Percentiles rank a stretch among this genome's conserved stretches.
These are phyloP conservation scores for Pichia kluyveri DNA, from an alignment of 805 yeast genomes.

Conservation along the genomic window DNA sequence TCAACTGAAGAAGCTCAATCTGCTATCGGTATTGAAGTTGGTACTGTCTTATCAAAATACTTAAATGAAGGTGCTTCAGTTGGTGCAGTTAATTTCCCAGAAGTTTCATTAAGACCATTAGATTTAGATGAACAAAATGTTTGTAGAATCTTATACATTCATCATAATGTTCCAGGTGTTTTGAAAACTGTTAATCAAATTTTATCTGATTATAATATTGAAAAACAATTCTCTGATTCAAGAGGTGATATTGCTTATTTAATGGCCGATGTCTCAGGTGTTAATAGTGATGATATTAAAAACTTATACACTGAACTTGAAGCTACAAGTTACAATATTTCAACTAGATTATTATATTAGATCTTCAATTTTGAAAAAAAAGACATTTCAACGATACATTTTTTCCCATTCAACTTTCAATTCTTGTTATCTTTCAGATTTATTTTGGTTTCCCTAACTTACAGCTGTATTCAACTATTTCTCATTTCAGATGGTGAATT, in stretches of 20 bases:
- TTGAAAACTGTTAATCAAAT: slow-evolving; percentile 95
- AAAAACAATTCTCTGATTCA: slow-evolving; percentile 96
- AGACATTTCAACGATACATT: too few species aligned
- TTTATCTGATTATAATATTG: slow-evolving; percentile 89
- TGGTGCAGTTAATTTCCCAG: slow-evolving; percentile 99
- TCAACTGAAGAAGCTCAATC: slow-evolving; percentile 98
- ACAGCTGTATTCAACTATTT: too few species aligned
- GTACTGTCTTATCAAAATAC: slow-evolving; percentile 75
- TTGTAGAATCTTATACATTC: slow-evolving; percentile 92
- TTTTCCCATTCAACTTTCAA: too few species aligned
- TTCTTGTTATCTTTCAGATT: too few species aligned
- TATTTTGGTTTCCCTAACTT: too few species aligned
- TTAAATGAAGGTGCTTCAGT: slow-evolving; percentile 92
- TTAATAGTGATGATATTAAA: slow-evolving; percentile 73
- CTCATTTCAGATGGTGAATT: too few species aligned
- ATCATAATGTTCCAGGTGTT: slow-evolving; percentile 98
- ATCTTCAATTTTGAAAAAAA: too few species aligned
- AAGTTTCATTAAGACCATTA: slow-evolving; percentile 81
- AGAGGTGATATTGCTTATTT: slow-evolving; percentile 92
- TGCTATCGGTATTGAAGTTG: slow-evolving; percentile 95
- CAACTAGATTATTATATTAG: slow-evolving; percentile 82
- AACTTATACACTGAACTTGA: slow-evolving; percentile 76
- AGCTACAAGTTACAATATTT: slow-evolving; percentile 82
- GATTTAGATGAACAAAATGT: slow-evolving; percentile 79
- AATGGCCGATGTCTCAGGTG: slow-evolving; percentile 94